Evolutionary conservation across 108 stramenopile species (phyloP), one percentile per base, ranked within the genome.

Genomic region (Fragilariopsis cylindrus): DNA sequence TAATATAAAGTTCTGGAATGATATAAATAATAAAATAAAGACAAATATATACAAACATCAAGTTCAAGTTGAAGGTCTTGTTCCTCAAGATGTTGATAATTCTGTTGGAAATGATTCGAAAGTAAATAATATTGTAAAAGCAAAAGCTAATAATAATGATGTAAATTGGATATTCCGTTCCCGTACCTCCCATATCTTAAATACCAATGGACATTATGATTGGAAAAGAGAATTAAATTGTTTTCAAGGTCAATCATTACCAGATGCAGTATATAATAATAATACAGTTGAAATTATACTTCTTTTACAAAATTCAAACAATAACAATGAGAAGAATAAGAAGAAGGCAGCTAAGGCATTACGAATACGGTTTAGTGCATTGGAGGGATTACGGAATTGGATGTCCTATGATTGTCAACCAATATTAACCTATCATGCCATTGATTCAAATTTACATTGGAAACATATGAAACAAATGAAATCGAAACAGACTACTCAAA

Each of bases 191-290:
- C 62, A 63, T 44, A 63, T 63, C 5, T 15, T 63, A 44, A 44
- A 63, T n/a, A 63, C 62, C 45, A 63, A 47, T 8, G 62, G 62
- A n/a, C 62, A 63, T 40, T 63, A 63, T 41, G 62, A 42, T n/a
- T 63, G 62, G 62, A 43, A 11, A 3, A 15, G 62, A 3, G 62
- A 63, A 63, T 45, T 63, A 44, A 0, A 45, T 43, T 63, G 62
- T 12, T 63, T 43, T 45, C 62, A 63, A 40, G 42, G 40, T 13
- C 62, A 63, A 63, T 43, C 40, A 15, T 15, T 63, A 7, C 62
- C 62, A 44, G 42, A 41, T 5, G 62, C 40, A 3, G 5, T 63
- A 2, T 63, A 15, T 63, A 40, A 42, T 11, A 3, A 63, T 15
- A 63, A 63, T 44, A 63, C 62, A n/a, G n/a, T 63, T 42, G 62